A percentile compares a stretch with the other conserved stretches of the same genome.
These are phyloP conservation scores for Lachnellula suecica DNA, from an alignment of 2,329 filamentous ascomycete species.

Conservation along the genomic window DNA sequence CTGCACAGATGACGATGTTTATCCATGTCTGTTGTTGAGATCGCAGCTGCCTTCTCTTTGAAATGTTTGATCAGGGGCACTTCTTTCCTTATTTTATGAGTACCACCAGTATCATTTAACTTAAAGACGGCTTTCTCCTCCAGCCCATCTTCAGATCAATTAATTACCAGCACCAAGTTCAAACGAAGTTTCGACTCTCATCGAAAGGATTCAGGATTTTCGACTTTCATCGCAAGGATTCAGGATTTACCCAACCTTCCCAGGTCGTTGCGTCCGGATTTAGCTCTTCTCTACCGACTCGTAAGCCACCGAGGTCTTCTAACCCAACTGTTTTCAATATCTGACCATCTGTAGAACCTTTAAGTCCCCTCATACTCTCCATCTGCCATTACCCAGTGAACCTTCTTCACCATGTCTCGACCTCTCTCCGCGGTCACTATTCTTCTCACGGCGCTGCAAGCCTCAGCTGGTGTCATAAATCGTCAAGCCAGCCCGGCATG, in stretches of 20 bases:
- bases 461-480: constrained; percentile 18
- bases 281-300: not conserved
- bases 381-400: not conserved
- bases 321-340: not conserved
- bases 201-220: not conserved
- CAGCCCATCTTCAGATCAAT: not conserved
- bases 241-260: too few relatives aligned
- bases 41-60: not conserved
- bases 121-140: not conserved
- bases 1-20: not conserved
- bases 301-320: not conserved
- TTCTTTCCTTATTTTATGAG: not conserved
- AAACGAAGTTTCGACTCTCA: not conserved
- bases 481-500: constrained; percentile 23
- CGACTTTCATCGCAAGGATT: not conserved
- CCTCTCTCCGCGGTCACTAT: not conserved
- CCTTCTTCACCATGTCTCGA: not conserved
- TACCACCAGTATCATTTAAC: not conserved
- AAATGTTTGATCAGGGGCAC: not conserved
- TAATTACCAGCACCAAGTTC: not conserved
- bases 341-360: not conserved
- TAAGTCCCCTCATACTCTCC: not conserved
- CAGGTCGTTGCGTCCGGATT: too few relatives aligned
- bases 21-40: not conserved
- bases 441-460: constrained; percentile 5